Evolutionary conservation across 768 basidiomycete genomes (phyloP), one percentile per base, ranked within the genome.

Genomic region (Naganishia vaughanmartiniae): DNA sequence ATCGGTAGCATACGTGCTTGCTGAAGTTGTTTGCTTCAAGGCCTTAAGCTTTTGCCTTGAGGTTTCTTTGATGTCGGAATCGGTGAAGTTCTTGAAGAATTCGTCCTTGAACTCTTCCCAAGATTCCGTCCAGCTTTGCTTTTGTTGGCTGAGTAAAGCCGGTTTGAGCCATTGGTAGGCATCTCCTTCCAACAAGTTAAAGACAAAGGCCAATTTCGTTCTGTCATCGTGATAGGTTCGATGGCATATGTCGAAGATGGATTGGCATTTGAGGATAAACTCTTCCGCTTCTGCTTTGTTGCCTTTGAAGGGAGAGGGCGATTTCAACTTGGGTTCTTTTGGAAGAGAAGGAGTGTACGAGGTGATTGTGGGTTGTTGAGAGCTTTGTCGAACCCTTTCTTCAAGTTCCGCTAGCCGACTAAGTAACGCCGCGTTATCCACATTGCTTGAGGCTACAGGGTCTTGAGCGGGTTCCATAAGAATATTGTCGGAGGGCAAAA

Each of bases 131-230:
- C 53, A 54, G 28, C 24, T 54, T 24, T 24, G 53, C 28, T 54
- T 54, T 24, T 54, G 24, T 17, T 54, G 53, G 24, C n/a, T 30
- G 24, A 54, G 28, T 24, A 56, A 30, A 33, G 55, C 55, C 28
- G 55, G 55, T 56, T 56, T 56, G n/a, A 56, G 26, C 55, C 55
- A 56, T 33, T 56, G 31, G 33, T 56, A 56, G 33, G 55, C 55
- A 33, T 56, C 55, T 19, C 55, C 26, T 56, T 56, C 26, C 19
- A 56, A 33, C 28, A 56, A 33, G 31, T 56, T 56, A 30, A 15
- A 56, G 4, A 56, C 55, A 30, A 56, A 56, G 7, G 55, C 55
- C 10, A 56, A 33, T 17, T 33, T 28, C 14, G 55, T 56, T 56
- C 33, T 21, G 33, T 56, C 55, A 30, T 56, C 33, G 55, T 56